phyloP scores from a whole-genome alignment of 2,329 filamentous ascomycete genomes.

The Sporothrix protearum region DNA sequence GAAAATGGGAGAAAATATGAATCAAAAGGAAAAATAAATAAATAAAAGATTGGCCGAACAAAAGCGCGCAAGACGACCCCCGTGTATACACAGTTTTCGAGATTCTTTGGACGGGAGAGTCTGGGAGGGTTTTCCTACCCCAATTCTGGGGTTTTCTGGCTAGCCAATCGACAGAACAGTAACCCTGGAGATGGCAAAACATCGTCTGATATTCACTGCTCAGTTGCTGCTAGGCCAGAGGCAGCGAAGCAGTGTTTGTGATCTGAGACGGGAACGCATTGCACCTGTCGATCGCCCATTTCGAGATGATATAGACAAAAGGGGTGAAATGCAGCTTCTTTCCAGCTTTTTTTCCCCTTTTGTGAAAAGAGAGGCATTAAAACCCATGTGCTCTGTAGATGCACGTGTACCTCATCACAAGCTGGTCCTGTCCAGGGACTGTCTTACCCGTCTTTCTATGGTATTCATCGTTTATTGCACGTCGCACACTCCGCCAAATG shows the following conservation, averaged over 20 bases:
- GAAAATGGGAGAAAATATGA: not conserved
- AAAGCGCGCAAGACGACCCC: not conserved
- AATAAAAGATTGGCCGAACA: not conserved
- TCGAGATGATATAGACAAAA: not conserved
- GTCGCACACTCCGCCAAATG: not conserved
- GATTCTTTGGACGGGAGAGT: not conserved
- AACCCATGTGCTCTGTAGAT: too few species aligned
- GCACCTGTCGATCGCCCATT: not conserved
- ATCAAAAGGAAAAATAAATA: not conserved
- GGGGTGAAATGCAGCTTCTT: not conserved
- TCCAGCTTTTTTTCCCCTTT: not conserved
- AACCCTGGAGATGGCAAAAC: not conserved
- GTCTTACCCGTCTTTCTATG: not conserved
- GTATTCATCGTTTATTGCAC: not conserved
- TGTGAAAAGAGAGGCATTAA: too few species aligned
- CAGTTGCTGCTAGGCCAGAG: not conserved
- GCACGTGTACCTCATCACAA: too few species aligned
- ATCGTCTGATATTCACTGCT: not conserved
- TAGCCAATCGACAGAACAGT: not conserved
- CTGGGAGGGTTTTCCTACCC: not conserved
- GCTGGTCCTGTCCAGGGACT: not conserved
- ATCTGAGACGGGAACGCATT: conserved; percentile 6
- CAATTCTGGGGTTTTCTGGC: not conserved
- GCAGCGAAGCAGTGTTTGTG: not conserved
- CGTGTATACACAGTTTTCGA: not conserved